Evolutionary conservation across 1,284 basidiomycete genomes (phyloP), one percentile per base, ranked within the genome.

Genomic region (Tylopilus sp.): DNA sequence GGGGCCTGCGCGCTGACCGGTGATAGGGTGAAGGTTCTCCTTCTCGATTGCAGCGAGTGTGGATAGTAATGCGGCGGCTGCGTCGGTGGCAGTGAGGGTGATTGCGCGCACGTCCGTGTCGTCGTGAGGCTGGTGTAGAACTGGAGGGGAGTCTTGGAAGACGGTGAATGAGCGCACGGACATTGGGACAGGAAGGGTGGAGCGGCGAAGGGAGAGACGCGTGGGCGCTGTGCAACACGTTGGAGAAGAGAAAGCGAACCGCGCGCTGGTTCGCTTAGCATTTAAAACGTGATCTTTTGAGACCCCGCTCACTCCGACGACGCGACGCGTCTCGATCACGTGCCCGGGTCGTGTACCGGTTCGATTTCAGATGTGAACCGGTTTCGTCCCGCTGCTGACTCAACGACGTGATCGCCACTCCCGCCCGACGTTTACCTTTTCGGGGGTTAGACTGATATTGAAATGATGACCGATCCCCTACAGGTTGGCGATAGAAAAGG

Each of bases 11-110:
- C 76, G 78, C 54, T 78, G 74, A 10, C 86, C 86, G 6, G 87
- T 88, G 54, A 84, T 51, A 33, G 86, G 86, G 63, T 89, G 74
- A 41, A 83, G 71, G 61, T 89, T 89, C 67, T 89, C 86, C 72
- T 89, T 89, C 71, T 88, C 84, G 49, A 69, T 65, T 19, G 68
- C 60, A 26, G 70, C 68, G 26, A 70, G 63, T 0, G 71, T 63
- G 36, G 67, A 65, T 46, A 68, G 43, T 2, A 64, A 56, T 52
- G 70, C 68, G 53, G 65, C 59, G 41, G 65, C 50, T 48, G 65
- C 49, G 51, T 71, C 71, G 54, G 72, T 43, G 42, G 57, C 41
- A 15, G 55, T 46, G 44, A 54, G 35, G 18, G 51, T 50, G n/a
- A 54, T 6, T 26, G 51, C 40, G 39, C 19, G 56, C 34, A 46